These are phyloP conservation scores for Mycocentrospora acerina DNA, from an alignment of 2,329 filamentous ascomycete genomes.

Conservation along the genomic window DNA sequence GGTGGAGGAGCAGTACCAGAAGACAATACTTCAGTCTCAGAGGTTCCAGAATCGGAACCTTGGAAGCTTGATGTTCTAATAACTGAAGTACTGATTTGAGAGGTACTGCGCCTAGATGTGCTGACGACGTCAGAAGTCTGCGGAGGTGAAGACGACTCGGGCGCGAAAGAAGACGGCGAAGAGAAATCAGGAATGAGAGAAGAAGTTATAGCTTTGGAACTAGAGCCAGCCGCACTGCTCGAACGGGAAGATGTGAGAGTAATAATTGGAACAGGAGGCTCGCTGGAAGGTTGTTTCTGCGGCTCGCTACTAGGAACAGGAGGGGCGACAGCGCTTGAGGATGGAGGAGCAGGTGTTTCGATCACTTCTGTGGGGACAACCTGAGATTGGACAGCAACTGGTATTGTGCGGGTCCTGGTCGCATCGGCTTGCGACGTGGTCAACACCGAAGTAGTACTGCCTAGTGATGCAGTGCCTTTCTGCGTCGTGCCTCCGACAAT, in stretches of 20 bases:
- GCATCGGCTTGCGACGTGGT: constrained; percentile 3
- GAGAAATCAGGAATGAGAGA: constrained; percentile 1
- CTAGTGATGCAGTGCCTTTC: constrained; percentile 7
- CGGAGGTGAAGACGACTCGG: neutral
- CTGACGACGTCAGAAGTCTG: neutral
- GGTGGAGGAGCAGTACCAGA: constrained; percentile 1
- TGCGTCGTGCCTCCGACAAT: constrained; percentile 14
- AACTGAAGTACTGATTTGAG: neutral
- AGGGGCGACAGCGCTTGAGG: constrained; percentile 7
- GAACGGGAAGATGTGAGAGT: constrained; percentile 1
- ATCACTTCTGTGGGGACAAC: constrained; percentile 4
- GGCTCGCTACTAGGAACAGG: constrained; percentile 14
- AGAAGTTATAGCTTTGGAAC: constrained; percentile 9
- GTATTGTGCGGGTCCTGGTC: constrained; percentile 3
- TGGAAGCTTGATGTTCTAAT: no score
- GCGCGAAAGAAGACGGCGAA: constrained; percentile 1
- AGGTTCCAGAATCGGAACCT: neutral
- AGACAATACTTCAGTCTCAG: neutral
- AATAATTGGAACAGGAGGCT: constrained; percentile 8
- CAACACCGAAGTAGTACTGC: constrained; percentile 6
- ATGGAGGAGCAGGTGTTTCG: constrained; percentile 3
- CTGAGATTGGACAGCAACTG: constrained; percentile 5
- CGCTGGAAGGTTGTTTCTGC: constrained; percentile 15
- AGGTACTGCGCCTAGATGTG: neutral
- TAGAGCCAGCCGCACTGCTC: constrained; percentile 15